Percentiles rank a stretch among this genome's conserved stretches.
These are phyloP conservation scores for Ustilaginoidea virens DNA, from an alignment of 2,329 filamentous ascomycete genomes.

Conservation along the genomic window DNA sequence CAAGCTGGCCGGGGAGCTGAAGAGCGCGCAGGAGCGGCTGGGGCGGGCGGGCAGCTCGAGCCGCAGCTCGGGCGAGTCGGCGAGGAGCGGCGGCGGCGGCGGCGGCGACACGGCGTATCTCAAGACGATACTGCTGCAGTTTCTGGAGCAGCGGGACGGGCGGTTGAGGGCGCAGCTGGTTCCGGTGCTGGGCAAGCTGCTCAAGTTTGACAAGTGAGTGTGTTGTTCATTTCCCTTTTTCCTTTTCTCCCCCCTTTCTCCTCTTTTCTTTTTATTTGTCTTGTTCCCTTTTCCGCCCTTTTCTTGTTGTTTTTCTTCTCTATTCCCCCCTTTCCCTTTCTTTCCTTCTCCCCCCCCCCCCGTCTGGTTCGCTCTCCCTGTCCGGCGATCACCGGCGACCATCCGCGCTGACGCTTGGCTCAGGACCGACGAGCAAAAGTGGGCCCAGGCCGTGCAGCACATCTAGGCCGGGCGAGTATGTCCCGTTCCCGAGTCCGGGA, in stretches of 20 bases:
- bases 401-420: not conserved
- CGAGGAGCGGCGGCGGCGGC: slow-evolving; percentile 16
- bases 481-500: too few relatives aligned
- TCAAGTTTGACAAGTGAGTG: slow-evolving; percentile 62
- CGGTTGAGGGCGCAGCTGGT: slow-evolving; percentile 62
- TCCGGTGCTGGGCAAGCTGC: slow-evolving; percentile 59
- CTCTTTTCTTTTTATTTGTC: not conserved
- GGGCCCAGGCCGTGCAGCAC: slow-evolving; percentile 58
- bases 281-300: not conserved
- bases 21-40: slow-evolving; percentile 33
- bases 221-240: not conserved
- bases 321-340: too few relatives aligned
- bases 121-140: slow-evolving; percentile 70
- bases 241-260: not conserved
- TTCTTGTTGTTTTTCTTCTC: too few relatives aligned
- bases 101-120: slow-evolving; percentile 47
- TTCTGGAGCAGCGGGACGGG: slow-evolving; percentile 67
- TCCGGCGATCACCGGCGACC: not conserved
- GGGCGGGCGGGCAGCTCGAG: slow-evolving; percentile 24
- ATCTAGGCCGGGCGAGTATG: slow-evolving; percentile 18
- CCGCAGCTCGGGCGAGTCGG: slow-evolving; percentile 24
- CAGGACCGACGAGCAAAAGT: slow-evolving; percentile 65
- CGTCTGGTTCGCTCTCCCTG: too few relatives aligned
- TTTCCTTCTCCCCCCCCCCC: too few relatives aligned
- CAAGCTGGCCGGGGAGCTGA: slow-evolving; percentile 56